phyloP scores from a whole-genome alignment of 805 yeast species.

The Blastobotrys muscicola region DNA sequence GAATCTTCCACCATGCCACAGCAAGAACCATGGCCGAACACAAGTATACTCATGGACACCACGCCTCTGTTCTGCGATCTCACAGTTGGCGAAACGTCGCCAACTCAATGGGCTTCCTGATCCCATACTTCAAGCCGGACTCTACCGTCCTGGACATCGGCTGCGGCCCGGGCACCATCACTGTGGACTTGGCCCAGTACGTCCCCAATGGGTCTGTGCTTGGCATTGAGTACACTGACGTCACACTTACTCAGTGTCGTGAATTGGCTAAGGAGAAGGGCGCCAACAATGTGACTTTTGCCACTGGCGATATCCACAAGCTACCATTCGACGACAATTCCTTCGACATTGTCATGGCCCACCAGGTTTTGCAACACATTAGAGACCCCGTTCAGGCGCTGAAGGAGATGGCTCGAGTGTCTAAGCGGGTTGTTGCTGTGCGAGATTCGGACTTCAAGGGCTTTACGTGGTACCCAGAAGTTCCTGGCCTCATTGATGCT shows the following conservation, averaged over 20 bases:
- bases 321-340: slow-evolving; percentile 30
- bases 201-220: slow-evolving; percentile 24
- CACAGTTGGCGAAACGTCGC: slow-evolving; percentile 31
- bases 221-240: slow-evolving; percentile 29
- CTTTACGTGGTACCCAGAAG: slow-evolving; percentile 16
- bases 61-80: slow-evolving; percentile 19
- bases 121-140: slow-evolving; percentile 24
- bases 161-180: slow-evolving; percentile 37
- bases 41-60: slow-evolving; percentile 19
- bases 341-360: slow-evolving; percentile 34
- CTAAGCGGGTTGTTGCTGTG: slow-evolving; percentile 29
- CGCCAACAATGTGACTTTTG: slow-evolving; percentile 20
- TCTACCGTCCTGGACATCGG: slow-evolving; percentile 33
- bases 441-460: slow-evolving; percentile 27
- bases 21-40: not conserved
- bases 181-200: slow-evolving; percentile 28
- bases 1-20: no score
- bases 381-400: slow-evolving; percentile 29
- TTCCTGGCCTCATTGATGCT: slow-evolving; percentile 10
- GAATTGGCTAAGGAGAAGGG: slow-evolving; percentile 10
- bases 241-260: slow-evolving; percentile 24
- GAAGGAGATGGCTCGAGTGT: slow-evolving; percentile 31
- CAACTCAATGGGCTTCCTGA: slow-evolving; percentile 24
- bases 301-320: slow-evolving; percentile 25
- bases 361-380: slow-evolving; percentile 33